phyloP scores from a whole-genome alignment of 179 eudicot genomes.

The Beta corolliflora region DNA sequence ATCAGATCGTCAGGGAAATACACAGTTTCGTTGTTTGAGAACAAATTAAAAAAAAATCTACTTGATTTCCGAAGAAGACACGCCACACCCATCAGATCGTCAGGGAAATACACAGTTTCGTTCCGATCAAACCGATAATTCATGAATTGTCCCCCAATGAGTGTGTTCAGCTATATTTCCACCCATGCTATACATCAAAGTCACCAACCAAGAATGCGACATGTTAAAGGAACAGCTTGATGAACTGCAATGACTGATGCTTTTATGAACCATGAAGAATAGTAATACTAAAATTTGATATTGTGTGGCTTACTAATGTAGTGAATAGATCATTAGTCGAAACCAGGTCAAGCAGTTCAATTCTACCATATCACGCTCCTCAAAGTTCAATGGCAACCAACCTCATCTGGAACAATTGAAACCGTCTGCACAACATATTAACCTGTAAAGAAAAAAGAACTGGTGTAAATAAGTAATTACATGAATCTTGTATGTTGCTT shows the following conservation, averaged over 20 bases:
- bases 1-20: too few relatives aligned
- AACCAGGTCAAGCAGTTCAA: background rate
- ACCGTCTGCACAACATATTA: background rate
- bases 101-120: background rate
- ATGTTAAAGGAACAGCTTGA: background rate
- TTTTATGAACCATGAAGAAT: background rate
- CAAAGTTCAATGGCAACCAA: background rate
- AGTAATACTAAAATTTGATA: too few relatives aligned
- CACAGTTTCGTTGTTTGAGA: too few relatives aligned
- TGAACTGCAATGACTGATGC: background rate
- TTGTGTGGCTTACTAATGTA: background rate
- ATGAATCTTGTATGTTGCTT: background rate
- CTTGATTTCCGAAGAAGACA: too few relatives aligned
- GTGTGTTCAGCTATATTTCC: too few relatives aligned
- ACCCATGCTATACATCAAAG: background rate
- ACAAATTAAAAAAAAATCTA: too few relatives aligned
- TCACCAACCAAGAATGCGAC: background rate
- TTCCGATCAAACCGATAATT: background rate
- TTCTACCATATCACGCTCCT: background rate
- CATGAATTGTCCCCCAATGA: background rate
- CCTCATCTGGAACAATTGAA: background rate
- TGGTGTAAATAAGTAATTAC: background rate
- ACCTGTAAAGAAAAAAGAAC: background rate
- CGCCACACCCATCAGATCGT: too few relatives aligned
- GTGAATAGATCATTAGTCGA: too few relatives aligned